Evolutionary conservation across 768 basidiomycete species (phyloP).

Genomic region (Lentinula aciculospora): DNA sequence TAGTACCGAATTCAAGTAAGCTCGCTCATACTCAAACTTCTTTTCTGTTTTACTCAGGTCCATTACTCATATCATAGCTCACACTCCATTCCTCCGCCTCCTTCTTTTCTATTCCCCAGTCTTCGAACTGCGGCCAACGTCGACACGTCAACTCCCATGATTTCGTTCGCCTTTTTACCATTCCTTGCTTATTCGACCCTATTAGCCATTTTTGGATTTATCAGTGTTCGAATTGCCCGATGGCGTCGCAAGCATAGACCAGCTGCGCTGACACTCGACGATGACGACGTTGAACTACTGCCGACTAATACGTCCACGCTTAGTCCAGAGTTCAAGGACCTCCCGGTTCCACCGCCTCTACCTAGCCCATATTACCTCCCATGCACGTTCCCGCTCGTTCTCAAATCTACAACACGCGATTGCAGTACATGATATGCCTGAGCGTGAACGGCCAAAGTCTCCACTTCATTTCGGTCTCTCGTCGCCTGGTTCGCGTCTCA

Average conservation of each 20-base stretch:
- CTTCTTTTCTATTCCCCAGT: constrained; percentile 2
- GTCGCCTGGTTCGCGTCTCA: constrained; percentile 1
- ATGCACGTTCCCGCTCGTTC: constrained; percentile 1
- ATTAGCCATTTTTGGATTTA: constrained; percentile 3
- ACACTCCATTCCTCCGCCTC: not conserved
- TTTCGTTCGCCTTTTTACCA: constrained; percentile 2
- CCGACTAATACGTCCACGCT: constrained; percentile 5
- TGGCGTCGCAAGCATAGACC: constrained; percentile 4
- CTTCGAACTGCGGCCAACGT: not conserved
- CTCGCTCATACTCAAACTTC: not conserved
- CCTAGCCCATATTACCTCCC: not conserved
- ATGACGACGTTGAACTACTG: constrained; percentile 1
- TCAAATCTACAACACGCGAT: not conserved
- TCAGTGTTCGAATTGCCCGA: constrained; percentile 6
- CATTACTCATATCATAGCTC: not conserved
- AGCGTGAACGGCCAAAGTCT: constrained; percentile 5
- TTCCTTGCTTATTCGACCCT: constrained; percentile 1
- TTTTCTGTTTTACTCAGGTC: not conserved
- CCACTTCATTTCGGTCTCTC: constrained; percentile 4
- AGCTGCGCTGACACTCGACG: constrained; percentile 1
- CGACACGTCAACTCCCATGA: not conserved
- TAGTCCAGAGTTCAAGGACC: not conserved
- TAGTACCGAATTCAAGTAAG: not conserved
- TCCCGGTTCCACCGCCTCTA: constrained; percentile 1
- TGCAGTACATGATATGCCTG: not conserved